Evolutionary conservation across 495 filamentous ascomycete genomes (phyloP), one percentile per base, ranked within the genome.

Genomic region (Annulohypoxylon moriforme): DNA sequence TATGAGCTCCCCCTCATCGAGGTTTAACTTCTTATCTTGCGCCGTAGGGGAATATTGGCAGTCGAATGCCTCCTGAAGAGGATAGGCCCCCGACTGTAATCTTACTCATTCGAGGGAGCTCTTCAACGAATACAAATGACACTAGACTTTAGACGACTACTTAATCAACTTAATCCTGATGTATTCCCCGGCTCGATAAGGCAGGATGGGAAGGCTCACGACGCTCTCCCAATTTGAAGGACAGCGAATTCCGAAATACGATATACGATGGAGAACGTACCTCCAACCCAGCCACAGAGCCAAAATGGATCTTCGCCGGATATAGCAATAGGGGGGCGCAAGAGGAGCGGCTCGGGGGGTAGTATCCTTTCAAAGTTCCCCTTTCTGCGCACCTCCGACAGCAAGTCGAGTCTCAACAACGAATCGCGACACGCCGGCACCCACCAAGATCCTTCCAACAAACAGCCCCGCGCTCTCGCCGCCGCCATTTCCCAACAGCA

Each of bases 321-420:
- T 57, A 47, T 67, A 69, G 70, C 55, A 33, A 57, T 47, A 47
- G 77, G 67, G 60, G 78, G 82, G 58, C 90, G 91, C 80, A 91
- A 86, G 76, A 85, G 89, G 75, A 91, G 82, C 73, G 75, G 89
- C 29, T 92, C 91, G 3, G 68, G 76, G 25, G 89, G 89, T 59
- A 89, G 86, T 65, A 85, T 87, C 72, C 83, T 88, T 18, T 86
- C 87, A 14, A 86, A 83, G 63, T 79, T 92, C n/a, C 87, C 88
- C 40, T 89, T 91, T 65, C 77, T 90, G 34, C 89, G 91, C 59
- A 81, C 85, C 50, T 85, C 74, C 53, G 82, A 76, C 46, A 80
- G 61, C 74, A 81, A 72, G 75, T 71, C 71, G 82, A 80, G 36
- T 75, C 72, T 71, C 80, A 78, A 79, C 81, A 78, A 79, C 81